Evolutionary conservation across 73 alveolate species (phyloP).

Genomic region (Paramecium tetraurelia): DNA sequence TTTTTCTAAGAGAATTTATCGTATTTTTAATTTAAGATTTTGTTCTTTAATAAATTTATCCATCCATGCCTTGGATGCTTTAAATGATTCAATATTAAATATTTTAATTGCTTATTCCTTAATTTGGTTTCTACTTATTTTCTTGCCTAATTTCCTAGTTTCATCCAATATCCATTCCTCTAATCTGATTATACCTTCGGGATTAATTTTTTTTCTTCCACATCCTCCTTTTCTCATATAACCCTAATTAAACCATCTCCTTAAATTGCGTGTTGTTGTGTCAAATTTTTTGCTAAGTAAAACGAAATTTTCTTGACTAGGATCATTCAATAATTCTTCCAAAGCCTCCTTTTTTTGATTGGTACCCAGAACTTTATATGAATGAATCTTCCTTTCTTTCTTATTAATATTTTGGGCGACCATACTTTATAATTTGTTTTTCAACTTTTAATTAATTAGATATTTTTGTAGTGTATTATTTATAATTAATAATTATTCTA

Average conservation of each 20-base stretch:
- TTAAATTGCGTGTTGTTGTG: not conserved
- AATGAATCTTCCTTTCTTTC: not conserved
- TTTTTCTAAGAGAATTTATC: not conserved
- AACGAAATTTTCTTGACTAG: not conserved
- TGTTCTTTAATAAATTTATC: slow-evolving; percentile 7
- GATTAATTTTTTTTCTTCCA: slow-evolving; percentile 41
- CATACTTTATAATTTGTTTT: not conserved
- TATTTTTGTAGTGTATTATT: not conserved
- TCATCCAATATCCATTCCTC: not conserved
- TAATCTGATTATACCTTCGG: not conserved
- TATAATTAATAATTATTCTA: not conserved
- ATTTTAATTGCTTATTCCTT: not conserved
- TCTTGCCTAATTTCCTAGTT: not conserved
- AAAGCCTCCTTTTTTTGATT: not conserved
- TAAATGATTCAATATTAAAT: not conserved
- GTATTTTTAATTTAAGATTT: not conserved
- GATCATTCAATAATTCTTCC: not conserved
- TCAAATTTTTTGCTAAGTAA: not conserved
- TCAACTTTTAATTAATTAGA: not conserved
- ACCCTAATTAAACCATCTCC: slow-evolving; percentile 10
- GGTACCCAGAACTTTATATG: not conserved
- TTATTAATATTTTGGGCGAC: not conserved
- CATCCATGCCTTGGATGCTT: slow-evolving; percentile 7
- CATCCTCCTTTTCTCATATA: slow-evolving; percentile 6
- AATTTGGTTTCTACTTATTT: not conserved